Percentiles rank a stretch among this genome's conserved stretches.
phyloP scores from a whole-genome alignment of 2,329 filamentous ascomycete species.

The Aureobasidium sp. region DNA sequence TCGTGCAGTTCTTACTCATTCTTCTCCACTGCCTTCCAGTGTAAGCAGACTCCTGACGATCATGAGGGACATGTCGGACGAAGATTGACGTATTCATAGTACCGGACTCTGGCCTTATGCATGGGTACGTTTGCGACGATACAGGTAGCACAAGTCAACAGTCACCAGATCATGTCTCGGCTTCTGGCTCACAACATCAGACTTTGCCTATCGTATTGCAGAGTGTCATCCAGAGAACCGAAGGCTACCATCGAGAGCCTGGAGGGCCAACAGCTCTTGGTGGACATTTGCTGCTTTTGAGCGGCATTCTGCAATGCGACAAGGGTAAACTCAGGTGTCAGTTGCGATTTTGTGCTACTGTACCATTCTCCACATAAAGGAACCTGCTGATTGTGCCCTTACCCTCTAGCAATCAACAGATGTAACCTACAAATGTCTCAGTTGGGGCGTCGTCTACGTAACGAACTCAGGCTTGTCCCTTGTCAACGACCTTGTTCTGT shows the following conservation, averaged over 20 bases:
- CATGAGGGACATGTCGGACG: background rate
- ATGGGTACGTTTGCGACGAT: conserved; percentile 20
- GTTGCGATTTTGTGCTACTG: background rate
- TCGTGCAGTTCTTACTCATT: conserved; percentile 42
- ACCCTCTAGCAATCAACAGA: conserved; percentile 29
- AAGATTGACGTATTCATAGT: background rate
- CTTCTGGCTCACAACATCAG: background rate
- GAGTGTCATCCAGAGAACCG: background rate
- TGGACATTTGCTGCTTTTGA: too few relatives aligned
- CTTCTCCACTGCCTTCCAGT: conserved; percentile 45
- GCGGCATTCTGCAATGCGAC: too few relatives aligned
- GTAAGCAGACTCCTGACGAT: background rate
- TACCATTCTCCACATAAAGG: background rate
- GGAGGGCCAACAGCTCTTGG: too few relatives aligned
- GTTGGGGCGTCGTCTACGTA: conserved; percentile 45
- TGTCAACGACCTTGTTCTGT: conserved; percentile 42
- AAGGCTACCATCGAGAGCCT: too few relatives aligned
- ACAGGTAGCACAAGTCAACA: background rate
- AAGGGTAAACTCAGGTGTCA: too few relatives aligned
- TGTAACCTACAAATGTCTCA: conserved; percentile 36
- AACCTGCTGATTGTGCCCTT: background rate
- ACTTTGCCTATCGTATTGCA: background rate
- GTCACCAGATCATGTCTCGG: background rate
- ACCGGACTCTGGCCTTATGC: conserved; percentile 45
- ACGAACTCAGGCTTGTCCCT: conserved; percentile 43